Conservation (phyloP, 352 stramenopile species). For the Phytophthora ohioensis region DNA sequence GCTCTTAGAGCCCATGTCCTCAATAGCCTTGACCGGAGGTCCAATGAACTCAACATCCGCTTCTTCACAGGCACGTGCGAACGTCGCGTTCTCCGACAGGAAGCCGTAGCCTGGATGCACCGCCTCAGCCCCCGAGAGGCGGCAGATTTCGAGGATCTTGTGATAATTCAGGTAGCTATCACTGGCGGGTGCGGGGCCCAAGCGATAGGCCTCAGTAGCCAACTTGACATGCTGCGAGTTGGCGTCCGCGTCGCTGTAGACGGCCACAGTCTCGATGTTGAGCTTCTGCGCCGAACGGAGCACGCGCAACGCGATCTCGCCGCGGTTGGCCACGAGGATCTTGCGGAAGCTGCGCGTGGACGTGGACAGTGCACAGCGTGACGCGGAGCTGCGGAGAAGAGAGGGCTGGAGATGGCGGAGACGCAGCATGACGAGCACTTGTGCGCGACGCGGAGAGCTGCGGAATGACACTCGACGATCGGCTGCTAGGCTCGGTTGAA, state of each 20-base stretch:
- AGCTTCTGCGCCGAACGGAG: constrained; percentile 85
- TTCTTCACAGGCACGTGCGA: constrained; percentile 72
- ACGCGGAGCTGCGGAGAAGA: constrained; percentile 6
- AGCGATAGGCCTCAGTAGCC: constrained; percentile 74
- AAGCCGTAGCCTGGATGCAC: constrained; percentile 94
- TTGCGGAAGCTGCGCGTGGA: constrained; percentile 77
- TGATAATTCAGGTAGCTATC: constrained; percentile 84
- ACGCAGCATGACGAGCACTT: constrained; percentile 32
- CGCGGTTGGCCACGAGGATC: constrained; percentile 93
- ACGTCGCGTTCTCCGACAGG: constrained; percentile 89
- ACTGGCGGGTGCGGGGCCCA: constrained; percentile 71
- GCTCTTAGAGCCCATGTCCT: constrained; percentile 94
- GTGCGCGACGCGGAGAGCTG: constrained; percentile 6
- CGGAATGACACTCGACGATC: constrained; percentile 18
- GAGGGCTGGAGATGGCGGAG: constrained; percentile 13
- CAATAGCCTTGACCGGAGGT: constrained; percentile 86
- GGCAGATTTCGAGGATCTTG: constrained; percentile 81
- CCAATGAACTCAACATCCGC: constrained; percentile 92
- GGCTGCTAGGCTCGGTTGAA: constrained; percentile 18
- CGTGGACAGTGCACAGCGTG: constrained; percentile 29
- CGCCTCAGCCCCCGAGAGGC: constrained; percentile 71
- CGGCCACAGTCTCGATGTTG: constrained; percentile 91
- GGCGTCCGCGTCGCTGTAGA: constrained; percentile 91
- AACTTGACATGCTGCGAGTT: constrained; percentile 80
- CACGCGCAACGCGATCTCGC: constrained; percentile 92